Evolutionary conservation across 176 grass and related monocot genomes (phyloP).

Genomic region (Ensete ventricosum): DNA sequence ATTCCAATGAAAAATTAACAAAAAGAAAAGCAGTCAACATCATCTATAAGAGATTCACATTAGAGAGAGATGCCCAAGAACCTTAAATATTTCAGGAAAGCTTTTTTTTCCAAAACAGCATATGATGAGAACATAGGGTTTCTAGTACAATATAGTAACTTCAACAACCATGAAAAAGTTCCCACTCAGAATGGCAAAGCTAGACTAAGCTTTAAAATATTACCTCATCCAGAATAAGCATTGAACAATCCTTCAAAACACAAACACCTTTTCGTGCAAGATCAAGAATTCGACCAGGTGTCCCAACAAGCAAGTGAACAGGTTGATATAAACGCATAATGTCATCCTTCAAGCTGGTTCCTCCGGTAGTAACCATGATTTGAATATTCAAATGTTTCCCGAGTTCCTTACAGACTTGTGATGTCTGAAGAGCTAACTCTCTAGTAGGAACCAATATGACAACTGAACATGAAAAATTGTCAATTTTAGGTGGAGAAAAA

Average conservation of each 20-base stretch:
- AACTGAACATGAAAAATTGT: slow-evolving; percentile 33
- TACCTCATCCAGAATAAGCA: slow-evolving; percentile 97
- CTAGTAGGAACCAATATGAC: slow-evolving; percentile 86
- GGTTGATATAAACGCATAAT: slow-evolving; percentile 64
- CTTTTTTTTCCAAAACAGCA: no score
- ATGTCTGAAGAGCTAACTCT: slow-evolving; percentile 79
- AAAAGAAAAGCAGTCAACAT: no score
- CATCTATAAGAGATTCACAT: no score
- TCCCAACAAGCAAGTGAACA: slow-evolving; percentile 29
- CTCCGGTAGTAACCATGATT: slow-evolving; percentile 88
- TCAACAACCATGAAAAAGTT: no score
- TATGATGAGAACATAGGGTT: no score
- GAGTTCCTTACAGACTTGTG: slow-evolving; percentile 87
- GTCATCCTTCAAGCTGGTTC: slow-evolving; percentile 84
- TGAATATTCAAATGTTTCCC: slow-evolving; percentile 74
- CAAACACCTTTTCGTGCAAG: slow-evolving; percentile 67
- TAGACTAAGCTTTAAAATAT: no score
- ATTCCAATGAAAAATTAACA: no score
- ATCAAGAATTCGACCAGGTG: slow-evolving; percentile 78
- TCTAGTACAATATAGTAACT: no score
- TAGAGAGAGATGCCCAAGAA: no score
- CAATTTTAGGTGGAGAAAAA: neutral
- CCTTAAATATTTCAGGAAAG: no score
- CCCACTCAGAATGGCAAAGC: no score
- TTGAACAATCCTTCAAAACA: slow-evolving; percentile 8